Conservation (phyloP, 2,329 filamentous ascomycete genomes). For the Fusarium liriodendri region DNA sequence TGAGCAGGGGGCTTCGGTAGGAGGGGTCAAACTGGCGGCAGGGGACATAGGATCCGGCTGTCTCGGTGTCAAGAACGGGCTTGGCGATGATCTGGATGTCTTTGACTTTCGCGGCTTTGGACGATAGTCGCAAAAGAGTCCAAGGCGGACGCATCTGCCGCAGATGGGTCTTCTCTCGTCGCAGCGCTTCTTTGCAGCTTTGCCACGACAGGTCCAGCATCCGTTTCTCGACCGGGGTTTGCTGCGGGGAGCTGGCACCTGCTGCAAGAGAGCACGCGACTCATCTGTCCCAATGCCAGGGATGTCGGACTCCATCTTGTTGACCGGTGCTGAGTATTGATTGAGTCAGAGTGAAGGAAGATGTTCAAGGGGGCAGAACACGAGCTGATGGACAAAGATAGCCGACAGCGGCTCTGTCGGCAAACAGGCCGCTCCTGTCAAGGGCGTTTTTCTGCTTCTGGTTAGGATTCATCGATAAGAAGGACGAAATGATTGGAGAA, state of each 20-base stretch:
- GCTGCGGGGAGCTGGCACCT: neutral
- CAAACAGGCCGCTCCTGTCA: neutral
- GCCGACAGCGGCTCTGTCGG: neutral
- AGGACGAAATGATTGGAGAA: neutral
- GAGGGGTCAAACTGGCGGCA: neutral
- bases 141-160: constrained; percentile 40
- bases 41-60: neutral
- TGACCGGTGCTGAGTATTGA: neutral
- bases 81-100: neutral
- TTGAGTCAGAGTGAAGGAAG: neutral
- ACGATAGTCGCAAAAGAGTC: constrained; percentile 42
- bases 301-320: neutral
- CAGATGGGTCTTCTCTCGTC: constrained; percentile 44
- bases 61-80: neutral
- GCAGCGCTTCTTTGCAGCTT: constrained; percentile 44
- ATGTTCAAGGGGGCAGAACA: neutral
- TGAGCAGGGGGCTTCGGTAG: neutral
- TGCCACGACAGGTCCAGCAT: constrained; percentile 44
- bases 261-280: neutral
- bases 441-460: neutral
- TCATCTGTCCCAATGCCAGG: neutral
- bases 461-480: neutral
- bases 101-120: neutral
- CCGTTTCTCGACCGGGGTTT: constrained; percentile 30
- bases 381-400: neutral